Evolutionary conservation across 2,329 filamentous ascomycete genomes (phyloP).

Genomic region (Colletotrichum brevisporum): DNA sequence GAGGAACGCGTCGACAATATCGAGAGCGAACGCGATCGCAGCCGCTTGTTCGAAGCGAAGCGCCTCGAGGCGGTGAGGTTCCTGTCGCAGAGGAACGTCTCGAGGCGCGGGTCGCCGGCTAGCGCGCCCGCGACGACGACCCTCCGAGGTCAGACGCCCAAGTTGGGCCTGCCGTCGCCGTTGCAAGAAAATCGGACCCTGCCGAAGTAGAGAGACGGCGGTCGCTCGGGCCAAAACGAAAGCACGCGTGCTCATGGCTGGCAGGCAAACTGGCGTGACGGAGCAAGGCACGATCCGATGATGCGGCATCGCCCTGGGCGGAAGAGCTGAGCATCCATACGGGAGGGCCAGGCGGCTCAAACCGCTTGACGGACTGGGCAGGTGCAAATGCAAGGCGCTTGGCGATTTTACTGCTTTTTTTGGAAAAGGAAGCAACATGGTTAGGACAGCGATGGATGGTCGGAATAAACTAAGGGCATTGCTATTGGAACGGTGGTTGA

Average conservation of each 20-base stretch:
- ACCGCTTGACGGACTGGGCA: too few relatives aligned
- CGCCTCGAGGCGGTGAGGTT: constrained; percentile 61
- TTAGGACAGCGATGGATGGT: neutral
- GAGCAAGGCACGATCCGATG: too few relatives aligned
- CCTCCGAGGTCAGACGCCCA: constrained; percentile 29
- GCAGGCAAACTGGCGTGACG: neutral
- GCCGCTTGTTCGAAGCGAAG: constrained; percentile 63
- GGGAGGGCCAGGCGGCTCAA: too few relatives aligned
- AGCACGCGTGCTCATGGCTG: neutral
- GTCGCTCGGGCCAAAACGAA: neutral
- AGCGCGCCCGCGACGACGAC: constrained; percentile 38
- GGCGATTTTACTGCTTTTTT: neutral
- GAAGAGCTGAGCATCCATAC: too few relatives aligned
- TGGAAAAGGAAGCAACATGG: neutral
- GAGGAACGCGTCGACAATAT: constrained; percentile 57
- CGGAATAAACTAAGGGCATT: neutral
- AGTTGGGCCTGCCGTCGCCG: constrained; percentile 20
- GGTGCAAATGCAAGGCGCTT: neutral
- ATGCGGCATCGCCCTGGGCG: too few relatives aligned
- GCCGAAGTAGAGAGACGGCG: neutral
- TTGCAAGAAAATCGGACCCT: constrained; percentile 23
- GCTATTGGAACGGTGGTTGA: neutral
- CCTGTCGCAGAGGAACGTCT: constrained; percentile 45
- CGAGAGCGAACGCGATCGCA: constrained; percentile 63
- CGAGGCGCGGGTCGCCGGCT: constrained; percentile 39